Percentiles rank a stretch among this genome's conserved stretches.
Evolutionary conservation across 73 alveolate species (phyloP).

Genomic region (Effrenium voratum): DNA sequence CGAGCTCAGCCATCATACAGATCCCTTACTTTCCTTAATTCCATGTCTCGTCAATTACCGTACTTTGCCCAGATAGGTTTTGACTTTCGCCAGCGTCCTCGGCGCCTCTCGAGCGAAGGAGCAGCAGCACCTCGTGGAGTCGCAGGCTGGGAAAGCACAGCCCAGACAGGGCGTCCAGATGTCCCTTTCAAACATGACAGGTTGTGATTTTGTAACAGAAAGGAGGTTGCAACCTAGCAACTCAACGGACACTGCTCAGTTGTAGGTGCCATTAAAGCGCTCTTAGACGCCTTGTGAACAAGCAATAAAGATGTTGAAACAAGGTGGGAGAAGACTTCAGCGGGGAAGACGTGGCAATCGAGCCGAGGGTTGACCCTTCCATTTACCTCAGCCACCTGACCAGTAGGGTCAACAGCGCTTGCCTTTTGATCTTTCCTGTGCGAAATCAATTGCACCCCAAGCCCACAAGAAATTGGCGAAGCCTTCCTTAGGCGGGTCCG

Average conservation of each 20-base stretch:
- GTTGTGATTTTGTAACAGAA: neutral
- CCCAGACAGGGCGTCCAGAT: neutral
- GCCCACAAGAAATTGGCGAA: too few relatives aligned
- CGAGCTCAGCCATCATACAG: neutral
- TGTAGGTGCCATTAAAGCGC: neutral
- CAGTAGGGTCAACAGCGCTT: too few relatives aligned
- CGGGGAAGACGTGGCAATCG: too few relatives aligned
- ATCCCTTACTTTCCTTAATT: neutral
- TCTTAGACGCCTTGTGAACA: neutral
- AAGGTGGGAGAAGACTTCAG: neutral
- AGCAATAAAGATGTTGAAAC: neutral
- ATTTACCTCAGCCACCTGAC: too few relatives aligned
- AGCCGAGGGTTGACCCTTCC: too few relatives aligned
- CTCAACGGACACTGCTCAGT: neutral
- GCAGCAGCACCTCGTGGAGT: conserved; percentile 40
- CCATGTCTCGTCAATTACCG: neutral
- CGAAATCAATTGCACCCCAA: too few relatives aligned
- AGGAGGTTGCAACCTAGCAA: neutral
- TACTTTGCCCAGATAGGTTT: neutral
- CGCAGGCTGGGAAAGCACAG: neutral
- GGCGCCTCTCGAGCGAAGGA: neutral
- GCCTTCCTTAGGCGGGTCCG: too few relatives aligned
- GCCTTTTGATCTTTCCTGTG: too few relatives aligned
- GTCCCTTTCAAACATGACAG: neutral
- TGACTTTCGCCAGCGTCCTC: neutral